Base-by-base conservation (phyloP, 1,284 basidiomycete genomes). In the Flammula alnicola region DNA sequence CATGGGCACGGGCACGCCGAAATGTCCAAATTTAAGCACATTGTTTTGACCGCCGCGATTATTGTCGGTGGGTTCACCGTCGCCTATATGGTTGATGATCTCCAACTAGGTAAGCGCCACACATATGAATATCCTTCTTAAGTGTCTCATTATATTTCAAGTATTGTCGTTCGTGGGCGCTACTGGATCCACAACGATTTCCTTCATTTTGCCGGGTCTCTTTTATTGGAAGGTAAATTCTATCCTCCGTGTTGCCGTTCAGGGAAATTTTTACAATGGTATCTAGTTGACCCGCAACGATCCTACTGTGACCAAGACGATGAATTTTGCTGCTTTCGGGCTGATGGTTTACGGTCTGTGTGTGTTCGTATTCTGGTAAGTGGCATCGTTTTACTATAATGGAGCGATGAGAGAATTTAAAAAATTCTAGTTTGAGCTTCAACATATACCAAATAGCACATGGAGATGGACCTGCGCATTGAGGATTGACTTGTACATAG, bases 81-180 rank as follows among this genome's bases (percentile, higher is more conserved):
- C 51, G 93, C 94, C 2, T 91, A 89, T 68, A 78, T 91, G 55
- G 85, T 97, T 10, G 84, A 93, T 64, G 82, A 94, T 67, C 71
- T 97, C 52, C 84, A 89, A 66, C 73, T 93, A 67, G 91, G 93
- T 91, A 63, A 63, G 87, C 76, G 22, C 27, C 0, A 37, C 9
- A 19, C 40, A 14, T 27, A 16, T 22, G 36, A 16, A 14, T 37
- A 19, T 44, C 40, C 29, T 40, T 11, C 47, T 27, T 49, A 26
- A 26, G 20, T 48, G 30, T 23, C 49, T 57, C 42, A 53, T 49
- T 43, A 44, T 31, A 46, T 54, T 44, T 43, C 9, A 60, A 94
- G 94, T 98, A 9, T 77, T 98, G 23, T 93, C 95, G 4, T 97
- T 99, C 65, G 97, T 99, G 20, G 97, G 97, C 5, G 90, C 94